Base-by-base conservation (phyloP, 495 filamentous ascomycete genomes). In the Lindgomyces ingoldianus region DNA sequence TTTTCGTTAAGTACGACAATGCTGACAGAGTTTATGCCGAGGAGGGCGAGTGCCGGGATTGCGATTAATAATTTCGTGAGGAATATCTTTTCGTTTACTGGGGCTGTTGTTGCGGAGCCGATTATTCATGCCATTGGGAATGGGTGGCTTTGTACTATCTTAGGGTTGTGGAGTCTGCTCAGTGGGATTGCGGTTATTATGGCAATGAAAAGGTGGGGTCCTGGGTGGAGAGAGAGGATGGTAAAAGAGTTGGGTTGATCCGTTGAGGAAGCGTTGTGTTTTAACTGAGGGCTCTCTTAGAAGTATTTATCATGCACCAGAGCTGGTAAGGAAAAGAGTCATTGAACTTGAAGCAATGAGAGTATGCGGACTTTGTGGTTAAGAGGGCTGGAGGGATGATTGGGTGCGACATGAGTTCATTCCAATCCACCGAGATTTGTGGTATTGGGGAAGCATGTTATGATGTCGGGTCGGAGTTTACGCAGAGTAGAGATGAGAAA, bases 111-210 rank as follows among this genome's bases (percentile, higher is more conserved):
- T 2, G 86, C 89, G 0, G 81, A 89, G 60, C 92, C 92, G 0
- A 76, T 95, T 18, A 90, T 96, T 54, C 68, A 78, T n/a, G 89
- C 81, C 2, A 89, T 96, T 64, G 93, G 93, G 3, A 88, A 90
- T 69, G 93, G 93, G 0, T 96, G 92, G 91, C 67, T 96, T 36
- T 91, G 91, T 65, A 96, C 93, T 2, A 88, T 88, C 29, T 64
- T 97, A 0, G 89, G 86, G 0, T 56, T 91, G 19, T 78, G 91
- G 52, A 80, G 84, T 4, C 81, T 88, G 67, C 58, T 82, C 0
- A 76, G 71, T 60, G 58, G 75, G 29, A 53, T 64, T 46, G 68
- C 59, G 10, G 84, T 87, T 14, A 82, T 96, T 24, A 84, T 83
- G 76, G 75, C 81, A 3, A 87, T 96, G 80, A 83, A 80, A 74